Evolutionary conservation across 352 stramenopile genomes (phyloP).

Genomic region (Phytopythium oedochilum): DNA sequence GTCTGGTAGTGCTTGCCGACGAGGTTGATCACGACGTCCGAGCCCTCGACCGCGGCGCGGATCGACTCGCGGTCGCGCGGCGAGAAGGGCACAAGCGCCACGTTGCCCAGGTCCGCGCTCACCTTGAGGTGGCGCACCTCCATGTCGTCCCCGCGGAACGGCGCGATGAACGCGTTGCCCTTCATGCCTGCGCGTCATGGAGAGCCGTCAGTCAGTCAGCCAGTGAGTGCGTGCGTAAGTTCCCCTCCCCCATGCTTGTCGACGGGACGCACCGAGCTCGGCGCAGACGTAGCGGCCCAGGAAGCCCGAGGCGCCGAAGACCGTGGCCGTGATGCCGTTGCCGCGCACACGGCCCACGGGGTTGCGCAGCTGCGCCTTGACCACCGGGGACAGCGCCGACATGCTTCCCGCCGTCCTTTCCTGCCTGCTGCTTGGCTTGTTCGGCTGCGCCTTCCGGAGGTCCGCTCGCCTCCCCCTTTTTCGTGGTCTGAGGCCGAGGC

Average conservation of each 20-base stretch:
- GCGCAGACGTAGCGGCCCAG: slow-evolving; percentile 94
- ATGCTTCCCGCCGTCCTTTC: slow-evolving; percentile 19
- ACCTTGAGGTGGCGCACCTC: slow-evolving; percentile 94
- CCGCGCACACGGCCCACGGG: slow-evolving; percentile 63
- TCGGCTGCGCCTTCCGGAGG: not conserved
- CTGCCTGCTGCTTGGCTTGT: not conserved
- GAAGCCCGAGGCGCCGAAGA: slow-evolving; percentile 96
- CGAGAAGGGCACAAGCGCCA: slow-evolving; percentile 74
- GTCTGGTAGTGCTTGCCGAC: slow-evolving; percentile 98
- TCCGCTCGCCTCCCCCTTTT: slow-evolving; percentile 1
- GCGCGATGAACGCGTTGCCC: slow-evolving; percentile 76
- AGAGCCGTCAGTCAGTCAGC: too few relatives aligned
- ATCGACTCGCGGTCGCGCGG: slow-evolving; percentile 93
- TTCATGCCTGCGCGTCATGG: slow-evolving; percentile 34
- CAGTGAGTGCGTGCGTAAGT: too few relatives aligned
- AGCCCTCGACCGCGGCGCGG: slow-evolving; percentile 85
- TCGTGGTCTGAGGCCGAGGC: slow-evolving; percentile 10
- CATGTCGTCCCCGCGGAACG: slow-evolving; percentile 93
- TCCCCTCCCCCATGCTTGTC: too few relatives aligned
- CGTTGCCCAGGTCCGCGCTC: slow-evolving; percentile 92
- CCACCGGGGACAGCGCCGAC: slow-evolving; percentile 79
- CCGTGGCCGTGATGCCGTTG: slow-evolving; percentile 88
- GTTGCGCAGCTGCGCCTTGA: slow-evolving; percentile 71
- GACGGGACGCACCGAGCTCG: slow-evolving; percentile 87
- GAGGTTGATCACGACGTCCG: slow-evolving; percentile 96